A percentile compares a stretch with the other conserved stretches of the same genome.
Conservation (phyloP, 2,329 filamentous ascomycete genomes). For the Aspergillus viridinutans region DNA sequence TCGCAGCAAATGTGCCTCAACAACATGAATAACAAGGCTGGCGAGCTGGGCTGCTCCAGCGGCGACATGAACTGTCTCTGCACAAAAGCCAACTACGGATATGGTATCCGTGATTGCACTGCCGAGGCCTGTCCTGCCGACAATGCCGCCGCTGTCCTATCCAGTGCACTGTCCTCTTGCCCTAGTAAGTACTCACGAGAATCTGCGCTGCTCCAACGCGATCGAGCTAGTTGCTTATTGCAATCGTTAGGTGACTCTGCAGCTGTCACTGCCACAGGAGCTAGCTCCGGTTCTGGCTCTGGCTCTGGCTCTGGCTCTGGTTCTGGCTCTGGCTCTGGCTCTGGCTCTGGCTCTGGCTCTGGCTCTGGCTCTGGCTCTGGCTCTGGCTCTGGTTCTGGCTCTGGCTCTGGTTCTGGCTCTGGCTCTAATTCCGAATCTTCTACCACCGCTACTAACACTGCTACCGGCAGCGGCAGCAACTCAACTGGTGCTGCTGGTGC, state of each 20-base stretch:
- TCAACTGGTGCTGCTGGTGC: constrained; percentile 13
- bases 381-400: constrained; percentile 5
- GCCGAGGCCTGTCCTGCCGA: constrained; percentile 40
- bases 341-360: constrained; percentile 4
- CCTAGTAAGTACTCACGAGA: constrained; percentile 8
- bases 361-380: no score
- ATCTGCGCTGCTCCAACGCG: constrained; percentile 12
- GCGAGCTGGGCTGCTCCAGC: constrained; percentile 36
- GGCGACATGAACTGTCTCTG: constrained; percentile 40
- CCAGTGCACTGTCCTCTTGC: constrained; percentile 35
- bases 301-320: constrained; percentile 3
- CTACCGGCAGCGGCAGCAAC: constrained; percentile 11
- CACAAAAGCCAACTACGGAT: constrained; percentile 37
- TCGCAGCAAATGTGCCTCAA: constrained; percentile 41
- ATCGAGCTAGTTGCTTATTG: constrained; percentile 3
- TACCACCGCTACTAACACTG: constrained; percentile 14
- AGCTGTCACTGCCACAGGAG: constrained; percentile 7
- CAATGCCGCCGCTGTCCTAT: constrained; percentile 29
- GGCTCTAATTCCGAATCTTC: constrained; percentile 12
- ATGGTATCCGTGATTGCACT: constrained; percentile 46
- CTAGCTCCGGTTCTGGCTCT: constrained; percentile 11
- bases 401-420: constrained; percentile 3
- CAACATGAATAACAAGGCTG: constrained; percentile 42
- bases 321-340: constrained; percentile 4
- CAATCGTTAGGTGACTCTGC: constrained; percentile 9